A percentile compares a stretch with the other conserved stretches of the same genome.
phyloP scores from a whole-genome alignment of 2,329 filamentous ascomycete species.

The Grosmannia clavigera region DNA sequence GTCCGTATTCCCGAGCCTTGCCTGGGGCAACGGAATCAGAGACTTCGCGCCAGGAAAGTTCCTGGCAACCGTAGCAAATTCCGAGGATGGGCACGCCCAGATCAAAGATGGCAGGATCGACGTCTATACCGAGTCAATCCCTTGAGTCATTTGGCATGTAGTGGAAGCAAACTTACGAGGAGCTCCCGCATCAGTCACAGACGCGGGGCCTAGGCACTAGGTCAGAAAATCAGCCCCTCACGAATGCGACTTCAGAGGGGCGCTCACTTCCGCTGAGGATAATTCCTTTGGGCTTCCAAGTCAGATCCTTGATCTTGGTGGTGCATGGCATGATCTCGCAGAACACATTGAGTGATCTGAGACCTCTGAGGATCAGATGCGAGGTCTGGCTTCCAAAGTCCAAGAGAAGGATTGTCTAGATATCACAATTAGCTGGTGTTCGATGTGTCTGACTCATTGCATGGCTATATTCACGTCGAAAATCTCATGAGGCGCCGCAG shows the following conservation, averaged over 20 bases:
- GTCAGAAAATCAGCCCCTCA: constrained; percentile 6
- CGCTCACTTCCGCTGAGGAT: constrained; percentile 54
- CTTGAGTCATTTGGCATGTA: not conserved
- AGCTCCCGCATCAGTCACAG: constrained; percentile 68
- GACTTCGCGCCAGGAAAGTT: constrained; percentile 3
- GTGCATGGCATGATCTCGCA: constrained; percentile 61
- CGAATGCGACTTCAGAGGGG: not conserved
- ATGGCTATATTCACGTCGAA: not conserved
- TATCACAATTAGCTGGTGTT: not conserved
- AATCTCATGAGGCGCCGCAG: not conserved
- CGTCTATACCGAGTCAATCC: constrained; percentile 28
- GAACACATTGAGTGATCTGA: constrained; percentile 61
- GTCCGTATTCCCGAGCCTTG: not conserved
- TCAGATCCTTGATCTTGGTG: not conserved
- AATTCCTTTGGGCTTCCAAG: constrained; percentile 62
- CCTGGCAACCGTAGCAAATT: constrained; percentile 13
- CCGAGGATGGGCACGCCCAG: constrained; percentile 24
- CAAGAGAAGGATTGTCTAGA: constrained; percentile 55
- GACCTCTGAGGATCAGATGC: constrained; percentile 61
- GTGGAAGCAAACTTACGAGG: constrained; percentile 29
- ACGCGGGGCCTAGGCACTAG: constrained; percentile 32
- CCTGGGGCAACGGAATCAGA: not conserved
- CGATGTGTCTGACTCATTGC: not conserved
- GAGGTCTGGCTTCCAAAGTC: constrained; percentile 63
- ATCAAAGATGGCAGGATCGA: constrained; percentile 72